These are phyloP conservation scores for Trichoderma polysporum DNA, from an alignment of 2,329 filamentous ascomycete genomes.

Conservation along the genomic window DNA sequence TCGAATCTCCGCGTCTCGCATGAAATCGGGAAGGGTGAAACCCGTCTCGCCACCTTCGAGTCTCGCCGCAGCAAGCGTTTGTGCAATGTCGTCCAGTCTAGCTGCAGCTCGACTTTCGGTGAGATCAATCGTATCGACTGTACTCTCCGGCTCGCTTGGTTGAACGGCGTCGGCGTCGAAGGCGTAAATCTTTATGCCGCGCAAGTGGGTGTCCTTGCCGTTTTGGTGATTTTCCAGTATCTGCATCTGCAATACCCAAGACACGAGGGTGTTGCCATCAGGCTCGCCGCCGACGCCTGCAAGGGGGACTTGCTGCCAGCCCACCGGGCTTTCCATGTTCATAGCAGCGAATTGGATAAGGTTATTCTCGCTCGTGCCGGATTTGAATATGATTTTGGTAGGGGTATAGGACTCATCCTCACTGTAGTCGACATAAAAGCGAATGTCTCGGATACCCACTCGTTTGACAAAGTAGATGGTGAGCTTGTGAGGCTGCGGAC, in stretches of 20 bases:
- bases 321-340: slow-evolving; percentile 73
- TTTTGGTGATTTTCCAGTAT: slow-evolving; percentile 98
- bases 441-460: slow-evolving; percentile 73
- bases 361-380: slow-evolving; percentile 88
- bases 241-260: slow-evolving; percentile 85
- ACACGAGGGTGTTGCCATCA: slow-evolving; percentile 74
- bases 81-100: slow-evolving; percentile 32
- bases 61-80: slow-evolving; percentile 30
- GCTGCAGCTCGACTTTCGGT: slow-evolving; percentile 16
- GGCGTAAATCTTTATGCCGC: slow-evolving; percentile 84
- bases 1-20: slow-evolving; percentile 45
- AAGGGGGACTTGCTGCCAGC: slow-evolving; percentile 84
- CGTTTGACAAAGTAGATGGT: slow-evolving; percentile 85
- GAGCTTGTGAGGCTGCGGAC: slow-evolving; percentile 77
- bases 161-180: slow-evolving; percentile 51
- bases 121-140: slow-evolving; percentile 29
- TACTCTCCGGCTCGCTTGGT: slow-evolving; percentile 39
- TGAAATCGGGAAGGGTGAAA: slow-evolving; percentile 42
- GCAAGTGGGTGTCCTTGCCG: slow-evolving; percentile 96
- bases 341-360: slow-evolving; percentile 84
- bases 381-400: slow-evolving; percentile 84
- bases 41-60: slow-evolving; percentile 38
- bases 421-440: slow-evolving; percentile 87
- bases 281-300: slow-evolving; percentile 55
- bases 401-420: slow-evolving; percentile 96